A percentile compares a stretch with the other conserved stretches of the same genome.
phyloP scores from a whole-genome alignment of 768 basidiomycete genomes.

The Macrolepiota dolichaula region DNA sequence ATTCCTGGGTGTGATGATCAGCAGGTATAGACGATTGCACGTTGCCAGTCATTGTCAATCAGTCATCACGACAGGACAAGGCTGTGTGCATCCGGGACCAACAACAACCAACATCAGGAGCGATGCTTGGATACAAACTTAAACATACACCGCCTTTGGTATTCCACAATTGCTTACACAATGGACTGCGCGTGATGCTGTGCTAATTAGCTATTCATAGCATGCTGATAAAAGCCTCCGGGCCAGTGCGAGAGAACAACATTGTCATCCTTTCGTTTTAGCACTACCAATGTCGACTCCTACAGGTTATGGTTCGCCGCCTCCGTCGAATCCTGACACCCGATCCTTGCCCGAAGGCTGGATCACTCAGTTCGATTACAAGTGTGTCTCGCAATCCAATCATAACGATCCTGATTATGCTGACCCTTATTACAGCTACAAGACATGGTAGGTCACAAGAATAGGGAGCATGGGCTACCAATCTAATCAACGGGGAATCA shows the following conservation, averaged over 20 bases:
- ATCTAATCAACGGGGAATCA: constrained; percentile 20
- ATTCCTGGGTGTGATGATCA: too few relatives aligned
- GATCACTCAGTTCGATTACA: constrained; percentile 62
- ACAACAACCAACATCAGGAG: too few relatives aligned
- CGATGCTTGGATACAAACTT: too few relatives aligned
- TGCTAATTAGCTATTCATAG: background rate
- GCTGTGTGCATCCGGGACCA: too few relatives aligned
- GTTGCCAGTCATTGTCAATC: too few relatives aligned
- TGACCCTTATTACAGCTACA: constrained; percentile 35
- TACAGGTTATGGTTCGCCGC: constrained; percentile 44
- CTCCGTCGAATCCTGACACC: constrained; percentile 48
- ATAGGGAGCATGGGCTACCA: background rate
- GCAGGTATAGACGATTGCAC: too few relatives aligned
- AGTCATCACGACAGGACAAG: too few relatives aligned
- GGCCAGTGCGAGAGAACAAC: background rate
- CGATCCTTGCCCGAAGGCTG: constrained; percentile 66
- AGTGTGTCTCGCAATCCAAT: constrained; percentile 44
- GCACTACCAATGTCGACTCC: constrained; percentile 11
- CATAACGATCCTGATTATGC: constrained; percentile 13
- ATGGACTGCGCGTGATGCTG: background rate
- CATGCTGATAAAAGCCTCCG: background rate
- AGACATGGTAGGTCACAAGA: constrained; percentile 50
- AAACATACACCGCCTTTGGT: too few relatives aligned
- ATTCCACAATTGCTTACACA: background rate
- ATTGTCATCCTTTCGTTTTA: constrained; percentile 9